Evolutionary conservation across 2,329 filamentous ascomycete genomes (phyloP).

Genomic region (Septoria linicola): DNA sequence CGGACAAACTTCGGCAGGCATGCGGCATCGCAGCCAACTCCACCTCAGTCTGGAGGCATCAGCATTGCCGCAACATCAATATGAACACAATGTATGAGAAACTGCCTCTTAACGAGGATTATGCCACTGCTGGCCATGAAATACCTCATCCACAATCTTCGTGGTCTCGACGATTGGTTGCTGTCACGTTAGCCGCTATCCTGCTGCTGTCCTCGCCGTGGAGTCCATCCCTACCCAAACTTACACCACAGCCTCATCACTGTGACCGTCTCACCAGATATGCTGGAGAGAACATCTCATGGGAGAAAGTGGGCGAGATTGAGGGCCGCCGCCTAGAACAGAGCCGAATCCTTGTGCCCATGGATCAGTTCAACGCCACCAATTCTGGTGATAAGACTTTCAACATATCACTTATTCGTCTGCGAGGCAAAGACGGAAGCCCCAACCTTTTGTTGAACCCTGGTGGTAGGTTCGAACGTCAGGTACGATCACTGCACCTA

Average conservation of each 20-base stretch:
- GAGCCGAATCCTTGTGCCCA: conserved; percentile 23
- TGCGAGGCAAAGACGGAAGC: conserved; percentile 22
- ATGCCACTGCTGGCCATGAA: too few relatives aligned
- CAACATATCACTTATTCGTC: conserved; percentile 23
- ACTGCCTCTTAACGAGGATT: too few relatives aligned
- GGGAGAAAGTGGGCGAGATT: conserved; percentile 25
- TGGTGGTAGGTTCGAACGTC: conserved; percentile 6
- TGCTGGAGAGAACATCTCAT: conserved; percentile 26
- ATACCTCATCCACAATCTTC: background rate
- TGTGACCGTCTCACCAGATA: conserved; percentile 7
- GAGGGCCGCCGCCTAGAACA: conserved; percentile 23
- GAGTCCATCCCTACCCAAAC: background rate
- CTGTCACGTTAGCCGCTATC: background rate
- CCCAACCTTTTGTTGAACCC: conserved; percentile 24
- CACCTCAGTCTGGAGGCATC: too few relatives aligned
- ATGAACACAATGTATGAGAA: too few relatives aligned
- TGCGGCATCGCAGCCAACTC: too few relatives aligned
- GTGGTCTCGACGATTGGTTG: conserved; percentile 2
- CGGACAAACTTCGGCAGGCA: too few relatives aligned
- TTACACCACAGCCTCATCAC: background rate
- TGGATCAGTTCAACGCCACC: conserved; percentile 28
- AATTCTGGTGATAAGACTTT: conserved; percentile 28
- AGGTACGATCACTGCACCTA: background rate
- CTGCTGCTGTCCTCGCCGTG: conserved; percentile 3
- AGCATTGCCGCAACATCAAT: too few relatives aligned